Conservation (phyloP, 164 flowering plant species). For the Magnolia kwangsiensis region DNA sequence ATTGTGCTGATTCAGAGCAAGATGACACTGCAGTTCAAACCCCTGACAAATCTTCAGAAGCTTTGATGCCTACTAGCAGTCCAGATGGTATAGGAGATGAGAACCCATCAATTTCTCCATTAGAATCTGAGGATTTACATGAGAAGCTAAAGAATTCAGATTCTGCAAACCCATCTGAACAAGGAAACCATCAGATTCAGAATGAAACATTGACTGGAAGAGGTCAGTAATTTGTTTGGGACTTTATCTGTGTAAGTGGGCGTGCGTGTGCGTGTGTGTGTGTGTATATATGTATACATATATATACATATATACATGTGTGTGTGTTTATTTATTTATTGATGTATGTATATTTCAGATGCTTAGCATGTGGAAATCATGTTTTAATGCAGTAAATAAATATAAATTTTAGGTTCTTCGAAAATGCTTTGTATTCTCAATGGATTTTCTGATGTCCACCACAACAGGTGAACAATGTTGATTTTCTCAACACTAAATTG, state of each 20-base stretch:
- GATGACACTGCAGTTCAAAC: slow-evolving; percentile 18
- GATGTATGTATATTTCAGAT: too few species aligned
- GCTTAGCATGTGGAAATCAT: not conserved
- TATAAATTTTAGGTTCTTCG: not conserved
- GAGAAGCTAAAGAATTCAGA: slow-evolving; percentile 17
- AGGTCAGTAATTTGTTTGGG: slow-evolving; percentile 28
- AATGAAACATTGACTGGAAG: slow-evolving; percentile 9
- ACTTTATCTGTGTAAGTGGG: not conserved
- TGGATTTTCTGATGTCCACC: not conserved
- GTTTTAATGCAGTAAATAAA: not conserved
- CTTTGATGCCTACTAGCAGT: slow-evolving; percentile 1
- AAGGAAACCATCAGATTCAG: slow-evolving; percentile 19
- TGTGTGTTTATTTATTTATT: too few species aligned
- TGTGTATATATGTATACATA: not conserved
- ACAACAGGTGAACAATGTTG: not conserved
- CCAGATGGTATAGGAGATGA: slow-evolving; percentile 18
- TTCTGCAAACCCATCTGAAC: slow-evolving; percentile 17
- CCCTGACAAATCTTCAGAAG: slow-evolving; percentile 12
- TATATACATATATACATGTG: not conserved
- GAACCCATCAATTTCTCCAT: slow-evolving; percentile 13
- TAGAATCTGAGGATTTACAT: slow-evolving; percentile 18
- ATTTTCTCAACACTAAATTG: not conserved
- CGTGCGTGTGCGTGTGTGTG: too few species aligned
- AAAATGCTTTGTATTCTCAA: not conserved
- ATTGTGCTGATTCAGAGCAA: slow-evolving; percentile 33